Conservation (phyloP, 2,329 filamentous ascomycete genomes). For the Pseudopyrenochaeta lycopersici region DNA sequence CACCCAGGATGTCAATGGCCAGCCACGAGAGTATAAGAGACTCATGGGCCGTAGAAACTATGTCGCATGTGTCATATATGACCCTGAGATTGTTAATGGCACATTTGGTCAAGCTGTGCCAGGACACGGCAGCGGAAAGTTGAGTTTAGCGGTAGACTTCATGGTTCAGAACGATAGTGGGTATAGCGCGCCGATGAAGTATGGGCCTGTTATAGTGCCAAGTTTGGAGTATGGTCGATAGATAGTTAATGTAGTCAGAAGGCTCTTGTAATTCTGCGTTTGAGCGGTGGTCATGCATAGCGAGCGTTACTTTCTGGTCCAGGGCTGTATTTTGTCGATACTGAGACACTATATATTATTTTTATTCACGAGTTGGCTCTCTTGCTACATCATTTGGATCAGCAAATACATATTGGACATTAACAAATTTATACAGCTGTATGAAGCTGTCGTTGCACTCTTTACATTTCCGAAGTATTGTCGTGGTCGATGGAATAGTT, state of each 20-base stretch:
- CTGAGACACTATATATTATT: not conserved
- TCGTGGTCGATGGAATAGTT: slow-evolving; percentile 19
- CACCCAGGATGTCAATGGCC: slow-evolving; percentile 89
- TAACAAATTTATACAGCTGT: not conserved
- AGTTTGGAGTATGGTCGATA: slow-evolving; percentile 64
- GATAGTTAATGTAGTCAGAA: slow-evolving; percentile 3
- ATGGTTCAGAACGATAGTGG: slow-evolving; percentile 92
- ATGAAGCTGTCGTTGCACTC: not conserved
- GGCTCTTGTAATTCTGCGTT: slow-evolving; percentile 9
- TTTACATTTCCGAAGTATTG: too few relatives aligned
- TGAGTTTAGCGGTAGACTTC: slow-evolving; percentile 94
- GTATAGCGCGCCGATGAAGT: slow-evolving; percentile 87
- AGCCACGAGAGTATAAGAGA: slow-evolving; percentile 82
- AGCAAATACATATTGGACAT: not conserved
- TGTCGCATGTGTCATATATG: slow-evolving; percentile 90
- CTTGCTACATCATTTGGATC: not conserved
- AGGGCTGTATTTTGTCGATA: not conserved
- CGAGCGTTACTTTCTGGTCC: slow-evolving; percentile 21
- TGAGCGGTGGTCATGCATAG: slow-evolving; percentile 30
- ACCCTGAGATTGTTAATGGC: slow-evolving; percentile 77
- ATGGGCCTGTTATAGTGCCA: slow-evolving; percentile 94
- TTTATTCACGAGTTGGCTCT: not conserved
- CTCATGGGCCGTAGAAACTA: slow-evolving; percentile 96
- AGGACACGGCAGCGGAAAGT: slow-evolving; percentile 54
- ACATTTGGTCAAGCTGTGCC: slow-evolving; percentile 51